A percentile compares a stretch with the other conserved stretches of the same genome.
Evolutionary conservation across 805 yeast genomes (phyloP).

Genomic region (Yamadazyma ubonensis): DNA sequence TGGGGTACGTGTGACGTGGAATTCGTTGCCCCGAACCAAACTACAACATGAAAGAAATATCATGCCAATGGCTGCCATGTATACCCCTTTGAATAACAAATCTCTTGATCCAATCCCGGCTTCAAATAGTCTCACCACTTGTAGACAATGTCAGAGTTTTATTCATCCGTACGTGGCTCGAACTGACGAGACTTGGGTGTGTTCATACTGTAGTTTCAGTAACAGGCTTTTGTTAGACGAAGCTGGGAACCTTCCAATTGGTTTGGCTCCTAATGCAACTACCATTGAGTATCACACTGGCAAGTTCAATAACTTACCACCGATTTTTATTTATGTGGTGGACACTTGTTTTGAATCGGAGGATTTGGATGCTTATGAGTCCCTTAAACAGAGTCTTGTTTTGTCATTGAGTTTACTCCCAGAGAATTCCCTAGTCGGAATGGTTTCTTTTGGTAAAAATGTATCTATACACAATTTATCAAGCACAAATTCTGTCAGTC

Average conservation of each 20-base stretch:
- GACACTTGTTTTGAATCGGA: conserved; percentile 68
- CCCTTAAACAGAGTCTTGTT: conserved; percentile 77
- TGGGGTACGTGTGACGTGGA: conserved; percentile 50
- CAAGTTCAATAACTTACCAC: conserved; percentile 81
- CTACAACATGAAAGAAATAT: conserved; percentile 88
- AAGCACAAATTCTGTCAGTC: conserved; percentile 20
- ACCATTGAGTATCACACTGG: conserved; percentile 84
- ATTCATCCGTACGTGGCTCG: conserved; percentile 86
- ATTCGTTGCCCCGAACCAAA: conserved; percentile 83
- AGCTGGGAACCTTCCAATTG: conserved; percentile 54
- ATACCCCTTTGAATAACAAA: conserved; percentile 86
- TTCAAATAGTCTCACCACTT: conserved; percentile 43
- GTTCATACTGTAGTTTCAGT: conserved; percentile 78
- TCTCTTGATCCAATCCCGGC: conserved; percentile 61
- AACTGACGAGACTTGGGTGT: conserved; percentile 72
- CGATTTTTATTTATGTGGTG: conserved; percentile 80
- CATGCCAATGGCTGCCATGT: conserved; percentile 90
- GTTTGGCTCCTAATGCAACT: conserved; percentile 58
- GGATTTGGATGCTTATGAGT: conserved; percentile 75
- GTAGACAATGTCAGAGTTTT: conserved; percentile 69
- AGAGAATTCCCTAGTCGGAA: conserved; percentile 84
- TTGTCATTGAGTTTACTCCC: conserved; percentile 79
- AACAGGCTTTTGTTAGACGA: conserved; percentile 56
- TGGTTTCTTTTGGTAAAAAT: conserved; percentile 86
- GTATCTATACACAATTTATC: conserved; percentile 76